Evolutionary conservation across 495 filamentous ascomycete species (phyloP).

Genomic region (Aspergillus carlsbadensis): DNA sequence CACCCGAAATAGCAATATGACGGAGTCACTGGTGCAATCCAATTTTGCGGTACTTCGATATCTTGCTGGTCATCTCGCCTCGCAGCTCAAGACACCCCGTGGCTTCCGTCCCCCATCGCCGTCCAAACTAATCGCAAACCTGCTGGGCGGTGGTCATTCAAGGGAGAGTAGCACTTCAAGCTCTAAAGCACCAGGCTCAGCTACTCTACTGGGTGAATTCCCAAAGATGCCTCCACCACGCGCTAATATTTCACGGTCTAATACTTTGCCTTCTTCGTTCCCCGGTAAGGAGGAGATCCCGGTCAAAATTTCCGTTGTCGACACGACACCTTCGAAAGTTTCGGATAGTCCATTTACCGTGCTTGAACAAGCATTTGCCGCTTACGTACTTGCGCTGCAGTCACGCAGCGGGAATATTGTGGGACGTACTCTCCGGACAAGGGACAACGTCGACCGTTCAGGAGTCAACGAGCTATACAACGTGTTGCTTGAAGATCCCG

Average conservation of each 20-base stretch:
- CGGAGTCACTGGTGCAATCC: conserved; percentile 47
- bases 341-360: conserved; percentile 56
- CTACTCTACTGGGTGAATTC: conserved; percentile 37
- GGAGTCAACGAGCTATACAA: conserved; percentile 92
- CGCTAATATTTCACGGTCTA: conserved; percentile 36
- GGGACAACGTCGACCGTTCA: conserved; percentile 72
- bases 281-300: conserved; percentile 33
- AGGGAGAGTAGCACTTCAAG: conserved; percentile 32
- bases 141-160: conserved; percentile 60
- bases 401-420: conserved; percentile 84
- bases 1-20: conserved; percentile 64
- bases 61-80: conserved; percentile 60
- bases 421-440: conserved; percentile 67
- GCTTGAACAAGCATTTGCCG: conserved; percentile 82
- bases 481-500: conserved; percentile 74
- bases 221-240: conserved; percentile 40
- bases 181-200: conserved; percentile 38
- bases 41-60: conserved; percentile 71
- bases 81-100: conserved; percentile 52
- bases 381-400: conserved; percentile 77
- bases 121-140: conserved; percentile 83
- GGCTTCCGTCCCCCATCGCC: conserved; percentile 75
- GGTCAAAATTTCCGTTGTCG: conserved; percentile 37
- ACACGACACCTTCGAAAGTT: conserved; percentile 33
- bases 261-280: conserved; percentile 39